Evolutionary conservation across 805 yeast genomes (phyloP).

Genomic region (Candida nemodendra): DNA sequence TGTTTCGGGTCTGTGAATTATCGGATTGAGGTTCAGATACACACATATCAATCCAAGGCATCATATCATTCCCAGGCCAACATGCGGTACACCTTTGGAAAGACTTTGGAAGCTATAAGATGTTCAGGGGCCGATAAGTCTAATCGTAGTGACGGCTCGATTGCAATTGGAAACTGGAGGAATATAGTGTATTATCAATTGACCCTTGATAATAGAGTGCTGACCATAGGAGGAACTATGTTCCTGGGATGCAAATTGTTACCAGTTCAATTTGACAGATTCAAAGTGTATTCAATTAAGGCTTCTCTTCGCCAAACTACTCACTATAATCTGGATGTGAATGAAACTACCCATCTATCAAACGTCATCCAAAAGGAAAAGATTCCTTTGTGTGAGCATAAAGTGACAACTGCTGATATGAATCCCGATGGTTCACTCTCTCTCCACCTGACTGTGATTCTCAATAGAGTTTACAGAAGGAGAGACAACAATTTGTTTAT

Average conservation of each 20-base stretch:
- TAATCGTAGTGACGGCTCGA: slow-evolving; percentile 12
- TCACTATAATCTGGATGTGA: slow-evolving; percentile 9
- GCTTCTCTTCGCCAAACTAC: slow-evolving; percentile 26
- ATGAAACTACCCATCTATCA: slow-evolving; percentile 3
- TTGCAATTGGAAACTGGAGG: slow-evolving; percentile 34
- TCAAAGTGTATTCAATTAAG: slow-evolving; percentile 22
- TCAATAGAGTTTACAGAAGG: slow-evolving; percentile 10
- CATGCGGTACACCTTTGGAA: slow-evolving; percentile 7
- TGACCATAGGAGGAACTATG: slow-evolving; percentile 20
- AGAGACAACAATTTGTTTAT: slow-evolving; percentile 2
- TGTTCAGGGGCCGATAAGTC: slow-evolving; percentile 12
- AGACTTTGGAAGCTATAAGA: slow-evolving; percentile 12
- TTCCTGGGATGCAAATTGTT: slow-evolving; percentile 19
- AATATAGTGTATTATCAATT: slow-evolving; percentile 27
- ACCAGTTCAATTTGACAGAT: slow-evolving; percentile 23
- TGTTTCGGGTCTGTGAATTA: slow-evolving; percentile 22
- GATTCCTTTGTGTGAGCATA: slow-evolving; percentile 14
- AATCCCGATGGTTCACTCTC: slow-evolving; percentile 6
- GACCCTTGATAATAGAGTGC: slow-evolving; percentile 15
- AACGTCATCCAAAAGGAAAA: slow-evolving; percentile 15
- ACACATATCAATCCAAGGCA: neutral
- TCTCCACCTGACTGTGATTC: slow-evolving; percentile 5
- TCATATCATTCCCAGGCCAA: slow-evolving; percentile 1
- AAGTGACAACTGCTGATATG: neutral
- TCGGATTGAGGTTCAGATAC: slow-evolving; percentile 13